A percentile compares a stretch with the other conserved stretches of the same genome.
Conservation (phyloP, 148 eudicot species). For the Persicaria tinctoria region DNA sequence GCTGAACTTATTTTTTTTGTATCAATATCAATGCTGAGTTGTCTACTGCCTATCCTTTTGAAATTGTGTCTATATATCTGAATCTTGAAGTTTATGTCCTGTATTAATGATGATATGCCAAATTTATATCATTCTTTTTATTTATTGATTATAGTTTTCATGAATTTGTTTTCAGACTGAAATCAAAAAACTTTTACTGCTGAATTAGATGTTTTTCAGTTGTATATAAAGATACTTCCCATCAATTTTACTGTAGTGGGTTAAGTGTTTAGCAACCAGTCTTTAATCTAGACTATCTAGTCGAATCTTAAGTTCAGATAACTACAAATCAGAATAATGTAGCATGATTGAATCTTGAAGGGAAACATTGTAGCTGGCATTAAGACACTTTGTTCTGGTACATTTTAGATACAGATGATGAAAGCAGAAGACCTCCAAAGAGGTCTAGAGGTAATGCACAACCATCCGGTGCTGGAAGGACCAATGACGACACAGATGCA, state of each 20-base stretch:
- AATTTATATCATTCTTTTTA: too few species aligned
- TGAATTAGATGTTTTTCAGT: background rate
- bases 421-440: slow-evolving; percentile 69
- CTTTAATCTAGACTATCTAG: background rate
- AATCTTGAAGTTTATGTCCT: too few species aligned
- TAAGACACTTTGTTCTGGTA: background rate
- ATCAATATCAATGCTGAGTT: too few species aligned
- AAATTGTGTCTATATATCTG: too few species aligned
- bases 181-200: background rate
- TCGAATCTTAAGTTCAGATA: background rate
- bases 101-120: too few species aligned
- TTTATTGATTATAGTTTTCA: too few species aligned
- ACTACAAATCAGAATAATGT: background rate
- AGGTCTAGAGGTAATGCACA: slow-evolving; percentile 58
- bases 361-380: background rate
- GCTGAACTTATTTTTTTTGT: too few species aligned
- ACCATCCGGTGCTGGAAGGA: slow-evolving; percentile 40
- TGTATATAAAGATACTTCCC: background rate
- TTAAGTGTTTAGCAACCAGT: background rate
- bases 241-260: background rate
- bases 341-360: background rate
- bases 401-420: slow-evolving; percentile 79
- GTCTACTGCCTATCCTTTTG: too few species aligned
- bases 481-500: slow-evolving; percentile 64
- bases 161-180: background rate